Evolutionary conservation across 345 rosid species (phyloP).

Genomic region (Hibiscus trionum): DNA sequence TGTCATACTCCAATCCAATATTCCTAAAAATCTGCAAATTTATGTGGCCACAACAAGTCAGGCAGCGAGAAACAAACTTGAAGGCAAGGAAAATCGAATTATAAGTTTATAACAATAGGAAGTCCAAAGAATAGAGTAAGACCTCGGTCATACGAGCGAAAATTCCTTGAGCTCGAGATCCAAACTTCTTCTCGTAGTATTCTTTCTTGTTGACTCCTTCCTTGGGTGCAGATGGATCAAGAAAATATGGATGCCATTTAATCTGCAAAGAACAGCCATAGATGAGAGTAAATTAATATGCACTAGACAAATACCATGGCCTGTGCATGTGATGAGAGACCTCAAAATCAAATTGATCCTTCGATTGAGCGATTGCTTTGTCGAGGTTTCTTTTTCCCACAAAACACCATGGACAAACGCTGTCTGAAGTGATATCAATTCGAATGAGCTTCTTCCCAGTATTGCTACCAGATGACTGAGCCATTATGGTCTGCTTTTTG

Average conservation of each 20-base stretch:
- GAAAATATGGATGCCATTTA: constrained; percentile 76
- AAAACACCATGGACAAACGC: constrained; percentile 86
- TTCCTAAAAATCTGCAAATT: constrained; percentile 55
- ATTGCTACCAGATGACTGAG: constrained; percentile 33
- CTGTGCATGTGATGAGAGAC: constrained; percentile 9
- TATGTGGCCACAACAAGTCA: constrained; percentile 1
- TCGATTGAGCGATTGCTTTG: constrained; percentile 60
- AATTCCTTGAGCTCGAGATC: constrained; percentile 43
- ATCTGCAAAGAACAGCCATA: constrained; percentile 34
- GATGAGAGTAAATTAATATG: background rate
- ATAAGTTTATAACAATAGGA: background rate
- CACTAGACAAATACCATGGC: background rate
- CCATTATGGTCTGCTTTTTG: constrained; percentile 36
- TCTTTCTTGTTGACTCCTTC: constrained; percentile 76
- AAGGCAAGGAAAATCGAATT: background rate
- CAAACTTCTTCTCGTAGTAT: constrained; percentile 56
- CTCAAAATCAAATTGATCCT: constrained; percentile 65
- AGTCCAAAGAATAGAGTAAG: constrained; percentile 3
- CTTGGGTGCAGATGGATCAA: constrained; percentile 73
- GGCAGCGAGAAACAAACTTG: background rate
- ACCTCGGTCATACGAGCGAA: constrained; percentile 63
- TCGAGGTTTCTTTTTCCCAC: constrained; percentile 80
- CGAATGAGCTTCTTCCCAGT: constrained; percentile 45
- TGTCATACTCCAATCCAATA: constrained; percentile 66
- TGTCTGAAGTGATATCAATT: constrained; percentile 71